Conservation (phyloP, 768 basidiomycete genomes). For the Trametes coccinea region DNA sequence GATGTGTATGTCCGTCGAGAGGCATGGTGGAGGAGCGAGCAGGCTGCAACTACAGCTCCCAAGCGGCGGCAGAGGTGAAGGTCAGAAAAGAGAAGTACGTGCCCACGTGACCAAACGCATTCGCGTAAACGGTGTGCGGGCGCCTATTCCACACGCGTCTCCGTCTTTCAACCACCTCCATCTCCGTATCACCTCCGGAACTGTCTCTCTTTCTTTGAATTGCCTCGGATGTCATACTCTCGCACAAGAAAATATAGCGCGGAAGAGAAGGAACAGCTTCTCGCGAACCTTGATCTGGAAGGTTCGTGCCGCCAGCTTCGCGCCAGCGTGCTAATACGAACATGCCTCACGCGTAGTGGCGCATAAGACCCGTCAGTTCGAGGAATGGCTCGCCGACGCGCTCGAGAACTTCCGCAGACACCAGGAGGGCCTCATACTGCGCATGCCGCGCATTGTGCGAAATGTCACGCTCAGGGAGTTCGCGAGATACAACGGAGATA, state of each 20-base stretch:
- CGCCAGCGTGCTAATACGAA: slow-evolving; percentile 2
- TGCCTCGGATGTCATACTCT: slow-evolving; percentile 10
- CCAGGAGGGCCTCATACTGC: slow-evolving; percentile 71
- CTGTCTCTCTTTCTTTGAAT: background rate
- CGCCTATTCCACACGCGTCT: slow-evolving; percentile 9
- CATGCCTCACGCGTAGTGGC: slow-evolving; percentile 47
- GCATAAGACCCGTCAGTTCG: slow-evolving; percentile 72
- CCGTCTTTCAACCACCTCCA: slow-evolving; percentile 1
- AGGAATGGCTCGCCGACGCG: slow-evolving; percentile 71
- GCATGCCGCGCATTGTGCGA: slow-evolving; percentile 75
- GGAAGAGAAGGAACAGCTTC: slow-evolving; percentile 75
- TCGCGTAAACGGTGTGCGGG: slow-evolving; percentile 10
- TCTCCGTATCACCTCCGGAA: background rate
- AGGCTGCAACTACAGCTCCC: background rate
- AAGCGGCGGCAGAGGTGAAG: background rate
- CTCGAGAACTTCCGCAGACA: slow-evolving; percentile 75
- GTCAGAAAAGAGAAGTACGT: slow-evolving; percentile 7
- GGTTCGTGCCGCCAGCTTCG: slow-evolving; percentile 41
- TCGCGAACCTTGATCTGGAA: slow-evolving; percentile 81
- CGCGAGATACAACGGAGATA: slow-evolving; percentile 75
- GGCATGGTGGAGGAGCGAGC: slow-evolving; percentile 47
- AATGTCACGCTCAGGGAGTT: slow-evolving; percentile 76
- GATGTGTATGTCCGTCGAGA: slow-evolving; percentile 68
- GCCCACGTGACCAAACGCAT: slow-evolving; percentile 14
- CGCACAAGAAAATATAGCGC: slow-evolving; percentile 44